phyloP scores from a whole-genome alignment of 495 filamentous ascomycete species.

The Thozetella sp. region DNA sequence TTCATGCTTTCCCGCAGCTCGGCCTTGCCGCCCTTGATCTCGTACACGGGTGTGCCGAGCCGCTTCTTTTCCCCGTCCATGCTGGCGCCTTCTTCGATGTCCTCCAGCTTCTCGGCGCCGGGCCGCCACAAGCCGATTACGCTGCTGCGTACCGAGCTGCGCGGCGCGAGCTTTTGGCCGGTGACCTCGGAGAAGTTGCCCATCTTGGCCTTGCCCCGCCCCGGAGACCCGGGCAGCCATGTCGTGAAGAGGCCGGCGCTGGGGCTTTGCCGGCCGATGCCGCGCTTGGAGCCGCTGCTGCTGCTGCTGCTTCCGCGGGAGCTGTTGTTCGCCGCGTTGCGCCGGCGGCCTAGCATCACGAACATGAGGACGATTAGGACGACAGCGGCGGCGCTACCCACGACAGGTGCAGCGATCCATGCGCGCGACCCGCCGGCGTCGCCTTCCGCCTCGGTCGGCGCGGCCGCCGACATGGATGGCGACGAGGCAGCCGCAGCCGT shows the following conservation, averaged over 20 bases:
- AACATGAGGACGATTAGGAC: constrained; percentile 32
- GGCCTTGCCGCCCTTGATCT: constrained; percentile 15
- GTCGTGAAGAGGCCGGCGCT: constrained; percentile 16
- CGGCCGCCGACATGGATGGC: constrained; percentile 4
- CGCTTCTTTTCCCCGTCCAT: constrained; percentile 7
- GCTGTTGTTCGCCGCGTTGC: constrained; percentile 7
- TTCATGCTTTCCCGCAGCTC: constrained; percentile 34
- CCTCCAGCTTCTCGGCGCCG: constrained; percentile 23
- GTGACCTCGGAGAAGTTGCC: constrained; percentile 24
- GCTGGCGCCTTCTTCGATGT: constrained; percentile 18
- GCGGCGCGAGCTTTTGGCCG: constrained; percentile 4
- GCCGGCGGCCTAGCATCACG: constrained; percentile 32
- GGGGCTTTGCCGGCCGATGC: constrained; percentile 9
- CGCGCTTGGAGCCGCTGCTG: constrained; percentile 8
- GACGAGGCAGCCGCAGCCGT: neutral
- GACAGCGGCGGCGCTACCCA: constrained; percentile 35
- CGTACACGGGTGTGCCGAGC: constrained; percentile 11
- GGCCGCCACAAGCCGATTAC: constrained; percentile 19
- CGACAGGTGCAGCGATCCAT: constrained; percentile 39
- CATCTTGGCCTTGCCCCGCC: constrained; percentile 11
- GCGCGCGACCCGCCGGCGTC: constrained; percentile 17
- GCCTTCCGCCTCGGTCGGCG: neutral
- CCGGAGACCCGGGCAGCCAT: constrained; percentile 13
- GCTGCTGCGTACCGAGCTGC: constrained; percentile 17
- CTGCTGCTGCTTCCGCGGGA: constrained; percentile 6